Percentiles rank a stretch among this genome's conserved stretches.
These are phyloP conservation scores for Mycena sp. DNA, from an alignment of 1,284 basidiomycete species.

Conservation along the genomic window DNA sequence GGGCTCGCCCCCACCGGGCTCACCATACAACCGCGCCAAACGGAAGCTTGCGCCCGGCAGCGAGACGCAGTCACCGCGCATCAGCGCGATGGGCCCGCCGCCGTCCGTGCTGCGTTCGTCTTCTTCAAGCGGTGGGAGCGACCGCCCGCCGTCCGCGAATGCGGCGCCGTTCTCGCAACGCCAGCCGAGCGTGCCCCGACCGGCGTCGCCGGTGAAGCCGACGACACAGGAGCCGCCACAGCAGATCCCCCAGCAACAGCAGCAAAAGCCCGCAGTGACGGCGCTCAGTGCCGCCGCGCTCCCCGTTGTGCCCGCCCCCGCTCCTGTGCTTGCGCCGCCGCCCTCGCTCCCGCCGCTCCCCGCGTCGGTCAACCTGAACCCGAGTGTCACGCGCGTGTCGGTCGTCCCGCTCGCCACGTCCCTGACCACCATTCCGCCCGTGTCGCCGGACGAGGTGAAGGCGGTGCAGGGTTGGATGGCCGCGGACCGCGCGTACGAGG, in stretches of 20 bases:
- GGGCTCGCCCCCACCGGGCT: constrained; percentile 9
- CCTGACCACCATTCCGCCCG: constrained; percentile 60
- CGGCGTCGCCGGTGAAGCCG: constrained; percentile 23
- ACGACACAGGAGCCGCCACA: neutral
- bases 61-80: constrained; percentile 18
- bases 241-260: constrained; percentile 10
- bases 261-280: constrained; percentile 12
- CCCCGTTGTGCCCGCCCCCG: constrained; percentile 5
- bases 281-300: constrained; percentile 26
- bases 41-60: constrained; percentile 15
- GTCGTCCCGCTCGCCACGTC: constrained; percentile 68
- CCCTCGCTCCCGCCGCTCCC: constrained; percentile 35
- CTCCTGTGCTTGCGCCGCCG: neutral
- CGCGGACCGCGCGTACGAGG: constrained; percentile 60
- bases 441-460: constrained; percentile 53
- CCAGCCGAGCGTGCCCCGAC: constrained; percentile 23
- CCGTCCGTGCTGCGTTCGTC: constrained; percentile 15
- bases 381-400: constrained; percentile 70
- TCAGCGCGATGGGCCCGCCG: constrained; percentile 27
- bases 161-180: constrained; percentile 21
- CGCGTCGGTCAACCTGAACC: constrained; percentile 59
- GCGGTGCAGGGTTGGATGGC: constrained; percentile 55
- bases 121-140: too few relatives aligned
- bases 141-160: too few relatives aligned
- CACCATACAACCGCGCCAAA: constrained; percentile 21